Base-by-base conservation (phyloP, 148 eudicot species). In the Gaultheria prostrata region DNA sequence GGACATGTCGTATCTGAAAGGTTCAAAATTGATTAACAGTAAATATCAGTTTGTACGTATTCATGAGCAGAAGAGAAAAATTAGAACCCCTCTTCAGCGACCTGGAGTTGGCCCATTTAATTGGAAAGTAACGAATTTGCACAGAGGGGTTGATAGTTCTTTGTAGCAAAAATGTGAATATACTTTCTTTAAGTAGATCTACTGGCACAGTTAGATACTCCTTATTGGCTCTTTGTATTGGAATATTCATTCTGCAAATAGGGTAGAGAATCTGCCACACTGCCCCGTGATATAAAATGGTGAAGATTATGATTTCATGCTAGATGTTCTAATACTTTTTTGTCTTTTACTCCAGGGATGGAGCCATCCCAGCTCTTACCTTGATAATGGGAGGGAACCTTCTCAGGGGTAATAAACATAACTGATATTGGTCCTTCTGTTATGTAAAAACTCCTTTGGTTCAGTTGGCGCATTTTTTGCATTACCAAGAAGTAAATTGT, bases 341-440 rank as follows among this genome's bases (percentile, higher is more conserved):
- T 18, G 61, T 87, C n/a, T 21, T 8, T 53, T 30, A 57, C 24
- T 85, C 86, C 92, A 95, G 98, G 84, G 93, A 94, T 70, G 98
- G 93, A 84, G 94, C 98, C 57, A 91, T 95, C 76, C 98, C 98
- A 75, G 82, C 89, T 83, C 59, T 91, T 69, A 92, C 95, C 18
- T 74, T 95, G 85, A 88, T 95, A 80, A 49, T 94, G 17, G 98
- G 98, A 76, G 98, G 92, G 77, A 94, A 95, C 85, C 97, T 95
- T 43, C 89, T 94, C 10, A 91, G 85, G 86, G 98, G 98, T 92
- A 89, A 30, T 32, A 53, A 14, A n/a, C 48, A 17, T 59, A 49
- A 18, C 49, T 28, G 43, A 48, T 82, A 32, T 21, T 56, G 39
- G 13, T 54, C 24, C 43, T 28, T 70, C 17, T 11, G 17, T n/a